Evolutionary conservation across 148 eudicot genomes (phyloP).

Genomic region (Rhododendron henanense): DNA sequence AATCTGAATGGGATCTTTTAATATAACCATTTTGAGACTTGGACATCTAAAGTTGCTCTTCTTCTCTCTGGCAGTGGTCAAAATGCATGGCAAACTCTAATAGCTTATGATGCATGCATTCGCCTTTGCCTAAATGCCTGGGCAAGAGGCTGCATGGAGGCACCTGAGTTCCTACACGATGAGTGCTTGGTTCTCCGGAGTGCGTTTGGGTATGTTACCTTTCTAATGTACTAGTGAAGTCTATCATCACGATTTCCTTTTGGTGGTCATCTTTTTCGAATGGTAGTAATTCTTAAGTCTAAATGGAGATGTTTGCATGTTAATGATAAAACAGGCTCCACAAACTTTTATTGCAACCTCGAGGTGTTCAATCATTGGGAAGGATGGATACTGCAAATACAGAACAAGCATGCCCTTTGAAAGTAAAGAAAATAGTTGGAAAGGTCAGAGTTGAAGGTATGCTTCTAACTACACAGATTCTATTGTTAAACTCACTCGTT

Average conservation of each 20-base stretch:
- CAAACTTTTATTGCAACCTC: constrained; percentile 66
- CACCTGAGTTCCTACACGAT: constrained; percentile 74
- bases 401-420: constrained; percentile 44
- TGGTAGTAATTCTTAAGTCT: neutral
- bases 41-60: constrained; percentile 3
- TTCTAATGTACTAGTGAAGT: neutral
- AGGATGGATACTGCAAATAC: constrained; percentile 19
- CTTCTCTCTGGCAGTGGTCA: constrained; percentile 44
- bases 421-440: constrained; percentile 49
- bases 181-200: constrained; percentile 68
- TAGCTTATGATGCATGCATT: constrained; percentile 86
- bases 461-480: neutral
- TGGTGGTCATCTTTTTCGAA: neutral
- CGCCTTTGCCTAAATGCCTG: constrained; percentile 77
- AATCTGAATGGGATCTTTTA: neutral
- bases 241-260: neutral
- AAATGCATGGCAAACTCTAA: constrained; percentile 71
- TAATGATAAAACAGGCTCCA: constrained; percentile 44
- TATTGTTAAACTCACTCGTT: neutral
- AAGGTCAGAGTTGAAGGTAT: constrained; percentile 81
- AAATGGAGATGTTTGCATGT: neutral
- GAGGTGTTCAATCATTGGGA: constrained; percentile 36
- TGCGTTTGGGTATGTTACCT: constrained; percentile 72
- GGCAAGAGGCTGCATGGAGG: constrained; percentile 77
- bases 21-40: neutral